phyloP scores from a whole-genome alignment of 192 early-diverging fungal species.

The Coemansia erecta region DNA sequence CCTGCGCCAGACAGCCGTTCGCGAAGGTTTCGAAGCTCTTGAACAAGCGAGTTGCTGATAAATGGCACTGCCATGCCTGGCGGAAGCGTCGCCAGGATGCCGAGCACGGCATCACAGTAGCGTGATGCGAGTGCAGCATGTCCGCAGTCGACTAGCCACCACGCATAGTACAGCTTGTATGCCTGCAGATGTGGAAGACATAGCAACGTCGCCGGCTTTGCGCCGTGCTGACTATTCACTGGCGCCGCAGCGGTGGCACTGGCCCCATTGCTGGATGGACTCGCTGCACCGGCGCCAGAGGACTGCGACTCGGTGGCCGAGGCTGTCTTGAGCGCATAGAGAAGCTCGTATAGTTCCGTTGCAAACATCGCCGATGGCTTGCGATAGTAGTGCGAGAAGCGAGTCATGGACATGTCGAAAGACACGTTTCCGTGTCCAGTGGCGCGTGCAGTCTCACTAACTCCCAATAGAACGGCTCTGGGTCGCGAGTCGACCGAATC shows the following conservation, averaged over 20 bases:
- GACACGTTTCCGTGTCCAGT: background rate
- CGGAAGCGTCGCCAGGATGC: constrained; percentile 66
- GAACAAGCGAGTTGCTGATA: constrained; percentile 68
- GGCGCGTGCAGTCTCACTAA: constrained; percentile 30
- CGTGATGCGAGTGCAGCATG: constrained; percentile 64
- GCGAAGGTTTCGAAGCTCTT: constrained; percentile 70
- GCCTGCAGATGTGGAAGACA: constrained; percentile 86
- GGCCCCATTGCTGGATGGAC: background rate
- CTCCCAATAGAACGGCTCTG: constrained; percentile 70
- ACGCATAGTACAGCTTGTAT: constrained; percentile 82
- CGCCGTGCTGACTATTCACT: background rate
- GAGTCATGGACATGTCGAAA: constrained; percentile 16
- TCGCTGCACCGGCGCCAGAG: constrained; percentile 3
- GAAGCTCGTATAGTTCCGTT: constrained; percentile 85
- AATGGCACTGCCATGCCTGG: constrained; percentile 71
- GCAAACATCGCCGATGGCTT: constrained; percentile 62
- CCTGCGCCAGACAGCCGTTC: constrained; percentile 59
- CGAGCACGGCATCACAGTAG: constrained; percentile 78
- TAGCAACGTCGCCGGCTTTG: constrained; percentile 11
- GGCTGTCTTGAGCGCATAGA: constrained; percentile 54
- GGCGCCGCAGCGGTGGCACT: background rate
- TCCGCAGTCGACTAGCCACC: constrained; percentile 80
- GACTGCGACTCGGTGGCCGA: constrained; percentile 42
- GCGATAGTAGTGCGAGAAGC: constrained; percentile 53
- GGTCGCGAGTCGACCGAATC: constrained; percentile 60